Percentiles rank a stretch among this genome's conserved stretches.
phyloP scores from a whole-genome alignment of 2,329 filamentous ascomycete species.

The Pyricularia sp. region DNA sequence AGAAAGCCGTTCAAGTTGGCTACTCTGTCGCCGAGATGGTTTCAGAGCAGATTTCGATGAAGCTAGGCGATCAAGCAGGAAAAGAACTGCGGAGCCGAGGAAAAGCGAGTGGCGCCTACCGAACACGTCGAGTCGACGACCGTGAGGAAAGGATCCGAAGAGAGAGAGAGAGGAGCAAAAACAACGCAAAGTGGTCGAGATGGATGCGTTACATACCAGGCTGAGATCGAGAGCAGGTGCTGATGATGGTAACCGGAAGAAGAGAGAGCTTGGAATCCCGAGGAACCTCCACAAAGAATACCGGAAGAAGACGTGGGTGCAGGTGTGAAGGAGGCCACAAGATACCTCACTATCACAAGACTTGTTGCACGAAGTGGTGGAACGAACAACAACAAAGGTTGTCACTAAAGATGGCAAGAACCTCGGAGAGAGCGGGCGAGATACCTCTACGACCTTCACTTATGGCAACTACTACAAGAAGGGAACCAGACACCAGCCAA shows the following conservation, averaged over 20 bases:
- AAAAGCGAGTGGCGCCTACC: background rate
- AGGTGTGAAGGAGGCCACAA: background rate
- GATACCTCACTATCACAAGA: background rate
- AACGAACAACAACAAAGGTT: background rate
- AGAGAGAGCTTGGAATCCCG: too few species aligned
- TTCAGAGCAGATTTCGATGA: background rate
- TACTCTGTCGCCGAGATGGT: background rate
- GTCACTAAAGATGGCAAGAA: background rate
- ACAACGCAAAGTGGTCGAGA: background rate
- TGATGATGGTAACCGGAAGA: background rate
- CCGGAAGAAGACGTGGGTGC: background rate
- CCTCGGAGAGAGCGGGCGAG: background rate
- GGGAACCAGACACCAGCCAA: background rate
- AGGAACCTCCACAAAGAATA: background rate
- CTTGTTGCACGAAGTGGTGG: background rate
- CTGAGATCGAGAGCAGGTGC: background rate
- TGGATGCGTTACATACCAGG: background rate
- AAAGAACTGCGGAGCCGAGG: background rate
- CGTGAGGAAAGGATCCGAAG: background rate
- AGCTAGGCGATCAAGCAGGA: background rate
- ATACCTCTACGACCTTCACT: background rate
- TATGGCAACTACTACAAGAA: background rate
- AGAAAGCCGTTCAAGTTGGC: background rate
- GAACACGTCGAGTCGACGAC: too few species aligned
- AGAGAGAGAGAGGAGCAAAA: background rate